phyloP scores from a whole-genome alignment of 352 stramenopile species.

The Phytophthora nicotianae region DNA sequence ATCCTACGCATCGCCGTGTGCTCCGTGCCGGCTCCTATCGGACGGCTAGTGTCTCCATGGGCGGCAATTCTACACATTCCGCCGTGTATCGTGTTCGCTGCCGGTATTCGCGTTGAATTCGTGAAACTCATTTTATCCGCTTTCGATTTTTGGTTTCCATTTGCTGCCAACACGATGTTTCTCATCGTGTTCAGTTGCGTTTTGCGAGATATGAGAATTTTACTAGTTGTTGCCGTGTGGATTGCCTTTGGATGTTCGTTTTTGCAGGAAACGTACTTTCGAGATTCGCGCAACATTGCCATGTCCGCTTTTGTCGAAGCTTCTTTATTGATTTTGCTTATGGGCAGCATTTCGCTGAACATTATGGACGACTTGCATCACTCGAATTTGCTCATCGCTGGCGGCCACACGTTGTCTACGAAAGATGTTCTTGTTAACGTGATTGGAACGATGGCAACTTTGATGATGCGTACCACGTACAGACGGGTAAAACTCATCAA shows the following conservation, averaged over 20 bases:
- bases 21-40: slow-evolving; percentile 16
- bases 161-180: slow-evolving; percentile 33
- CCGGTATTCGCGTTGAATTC: slow-evolving; percentile 28
- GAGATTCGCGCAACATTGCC: slow-evolving; percentile 32
- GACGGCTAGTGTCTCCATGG: slow-evolving; percentile 10
- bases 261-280: slow-evolving; percentile 37
- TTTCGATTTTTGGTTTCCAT: slow-evolving; percentile 37
- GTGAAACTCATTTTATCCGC: slow-evolving; percentile 33
- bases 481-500: slow-evolving; percentile 21
- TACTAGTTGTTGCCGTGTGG: slow-evolving; percentile 22
- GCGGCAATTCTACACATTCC: slow-evolving; percentile 27
- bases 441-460: slow-evolving; percentile 29
- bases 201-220: slow-evolving; percentile 7
- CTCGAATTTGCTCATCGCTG: slow-evolving; percentile 25
- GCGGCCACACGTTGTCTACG: slow-evolving; percentile 25
- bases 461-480: slow-evolving; percentile 36
- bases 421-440: slow-evolving; percentile 36
- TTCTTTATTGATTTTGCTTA: slow-evolving; percentile 26
- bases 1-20: slow-evolving; percentile 21
- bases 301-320: slow-evolving; percentile 22
- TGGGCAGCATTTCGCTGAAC: slow-evolving; percentile 32
- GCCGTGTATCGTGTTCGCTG: slow-evolving; percentile 27
- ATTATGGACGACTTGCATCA: slow-evolving; percentile 28
- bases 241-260: slow-evolving; percentile 27
- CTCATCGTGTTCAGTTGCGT: slow-evolving; percentile 26